phyloP scores from a whole-genome alignment of 2,329 filamentous ascomycete genomes.

The Setomelanomma holmii region DNA sequence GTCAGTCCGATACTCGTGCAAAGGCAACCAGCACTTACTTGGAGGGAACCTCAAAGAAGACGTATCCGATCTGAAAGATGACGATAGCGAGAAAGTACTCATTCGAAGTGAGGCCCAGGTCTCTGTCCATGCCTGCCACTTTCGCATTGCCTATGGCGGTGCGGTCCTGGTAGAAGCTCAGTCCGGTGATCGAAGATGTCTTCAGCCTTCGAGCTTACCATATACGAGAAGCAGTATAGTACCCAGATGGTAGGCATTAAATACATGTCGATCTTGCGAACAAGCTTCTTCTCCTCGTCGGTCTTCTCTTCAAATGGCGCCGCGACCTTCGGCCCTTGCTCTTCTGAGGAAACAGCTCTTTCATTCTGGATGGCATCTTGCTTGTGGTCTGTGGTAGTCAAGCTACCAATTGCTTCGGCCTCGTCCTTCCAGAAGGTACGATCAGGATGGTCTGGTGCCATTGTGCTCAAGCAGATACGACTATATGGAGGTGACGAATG shows the following conservation, averaged over 20 bases:
- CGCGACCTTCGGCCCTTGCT: constrained; percentile 6
- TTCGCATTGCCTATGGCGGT: constrained; percentile 53
- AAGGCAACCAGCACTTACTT: constrained; percentile 17
- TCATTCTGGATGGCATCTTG: constrained; percentile 9
- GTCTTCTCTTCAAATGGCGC: constrained; percentile 17
- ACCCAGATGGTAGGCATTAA: constrained; percentile 36
- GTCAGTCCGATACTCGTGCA: neutral
- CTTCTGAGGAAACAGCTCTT: constrained; percentile 3
- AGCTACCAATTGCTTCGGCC: constrained; percentile 10
- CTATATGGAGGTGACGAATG: too few relatives aligned
- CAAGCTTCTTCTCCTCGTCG: constrained; percentile 27
- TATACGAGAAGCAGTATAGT: constrained; percentile 31
- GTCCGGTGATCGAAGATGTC: too few relatives aligned
- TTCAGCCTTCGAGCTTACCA: constrained; percentile 14
- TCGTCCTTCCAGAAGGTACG: constrained; percentile 9
- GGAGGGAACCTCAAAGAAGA: constrained; percentile 32
- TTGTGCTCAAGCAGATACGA: neutral
- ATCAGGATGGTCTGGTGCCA: constrained; percentile 12
- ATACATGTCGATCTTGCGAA: constrained; percentile 32
- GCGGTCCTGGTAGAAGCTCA: too few relatives aligned
- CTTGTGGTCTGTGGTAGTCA: constrained; percentile 13
- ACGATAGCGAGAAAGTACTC: constrained; percentile 52
- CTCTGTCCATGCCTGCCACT: constrained; percentile 36
- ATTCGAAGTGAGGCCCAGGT: constrained; percentile 53
- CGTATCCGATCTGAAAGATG: constrained; percentile 31